Evolutionary conservation across 306 rosid genomes (phyloP).

Genomic region (Pyrus pyrifolia): DNA sequence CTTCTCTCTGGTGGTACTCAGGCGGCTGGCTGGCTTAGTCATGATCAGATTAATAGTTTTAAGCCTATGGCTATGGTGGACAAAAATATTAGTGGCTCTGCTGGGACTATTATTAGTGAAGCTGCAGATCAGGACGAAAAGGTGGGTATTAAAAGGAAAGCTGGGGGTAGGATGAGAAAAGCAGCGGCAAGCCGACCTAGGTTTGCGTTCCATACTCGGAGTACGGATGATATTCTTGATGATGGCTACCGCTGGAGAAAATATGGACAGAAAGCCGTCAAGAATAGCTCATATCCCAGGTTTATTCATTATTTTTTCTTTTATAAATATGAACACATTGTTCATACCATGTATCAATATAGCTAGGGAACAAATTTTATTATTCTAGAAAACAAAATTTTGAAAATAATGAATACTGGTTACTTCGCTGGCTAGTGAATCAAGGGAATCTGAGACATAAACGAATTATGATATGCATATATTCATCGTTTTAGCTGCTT

Average conservation of each 20-base stretch:
- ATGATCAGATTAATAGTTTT: constrained; percentile 7
- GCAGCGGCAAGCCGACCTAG: constrained; percentile 38
- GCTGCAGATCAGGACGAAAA: constrained; percentile 16
- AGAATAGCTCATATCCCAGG: constrained; percentile 77
- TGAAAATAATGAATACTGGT: neutral
- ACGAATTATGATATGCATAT: neutral
- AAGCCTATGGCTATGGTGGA: constrained; percentile 1
- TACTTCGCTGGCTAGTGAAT: neutral
- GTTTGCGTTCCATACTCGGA: constrained; percentile 85
- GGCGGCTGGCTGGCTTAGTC: neutral
- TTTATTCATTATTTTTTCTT: constrained; percentile 1
- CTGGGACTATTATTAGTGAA: neutral
- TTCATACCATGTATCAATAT: too few species aligned
- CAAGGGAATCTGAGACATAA: neutral
- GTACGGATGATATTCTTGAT: constrained; percentile 85
- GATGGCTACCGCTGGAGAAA: constrained; percentile 98
- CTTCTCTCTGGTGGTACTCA: constrained; percentile 43
- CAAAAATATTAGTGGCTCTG: constrained; percentile 9
- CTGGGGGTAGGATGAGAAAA: constrained; percentile 35
- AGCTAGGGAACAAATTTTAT: too few species aligned
- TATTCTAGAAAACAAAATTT: too few species aligned
- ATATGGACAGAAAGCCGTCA: constrained; percentile 92
- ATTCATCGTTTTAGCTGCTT: neutral
- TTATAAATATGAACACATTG: neutral
- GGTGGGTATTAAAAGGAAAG: constrained; percentile 17